Conservation (phyloP, 345 rosid species). For the Sisymbrium altissimum region DNA sequence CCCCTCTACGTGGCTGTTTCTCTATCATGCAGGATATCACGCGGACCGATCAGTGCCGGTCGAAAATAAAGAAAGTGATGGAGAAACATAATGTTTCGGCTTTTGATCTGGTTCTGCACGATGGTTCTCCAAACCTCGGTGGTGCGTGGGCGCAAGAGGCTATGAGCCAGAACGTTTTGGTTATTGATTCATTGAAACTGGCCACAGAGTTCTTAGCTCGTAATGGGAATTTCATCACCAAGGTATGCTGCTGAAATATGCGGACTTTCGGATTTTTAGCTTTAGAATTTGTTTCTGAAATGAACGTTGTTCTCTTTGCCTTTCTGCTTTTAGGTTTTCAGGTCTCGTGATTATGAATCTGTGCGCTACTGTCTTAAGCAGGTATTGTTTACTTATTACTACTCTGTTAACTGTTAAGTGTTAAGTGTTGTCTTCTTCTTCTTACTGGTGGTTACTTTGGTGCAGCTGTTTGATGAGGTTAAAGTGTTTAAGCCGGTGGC, state of each 20-base stretch:
- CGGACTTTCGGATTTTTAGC: background rate
- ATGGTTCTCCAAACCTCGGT: constrained; percentile 93
- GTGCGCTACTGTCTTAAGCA: constrained; percentile 72
- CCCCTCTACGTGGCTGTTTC: constrained; percentile 65
- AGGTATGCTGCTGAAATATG: constrained; percentile 35
- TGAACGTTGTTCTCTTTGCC: background rate
- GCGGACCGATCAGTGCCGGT: constrained; percentile 55
- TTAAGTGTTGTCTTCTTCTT: no score
- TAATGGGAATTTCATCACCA: constrained; percentile 72
- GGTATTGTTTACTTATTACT: constrained; percentile 37
- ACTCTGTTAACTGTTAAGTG: no score
- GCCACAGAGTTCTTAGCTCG: constrained; percentile 85
- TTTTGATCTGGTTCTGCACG: constrained; percentile 79
- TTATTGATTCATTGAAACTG: constrained; percentile 75
- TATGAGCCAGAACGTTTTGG: constrained; percentile 81
- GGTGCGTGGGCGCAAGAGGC: constrained; percentile 97
- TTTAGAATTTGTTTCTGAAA: background rate
- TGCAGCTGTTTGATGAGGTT: constrained; percentile 86
- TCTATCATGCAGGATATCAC: constrained; percentile 83
- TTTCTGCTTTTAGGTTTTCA: constrained; percentile 56
- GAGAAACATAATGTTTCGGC: constrained; percentile 58
- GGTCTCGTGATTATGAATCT: constrained; percentile 87
- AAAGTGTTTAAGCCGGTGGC: constrained; percentile 94
- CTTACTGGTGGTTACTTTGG: background rate
- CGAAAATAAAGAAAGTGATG: constrained; percentile 63